These are phyloP conservation scores for Cairneyella variabilis DNA, from an alignment of 495 filamentous ascomycete genomes.

Conservation along the genomic window DNA sequence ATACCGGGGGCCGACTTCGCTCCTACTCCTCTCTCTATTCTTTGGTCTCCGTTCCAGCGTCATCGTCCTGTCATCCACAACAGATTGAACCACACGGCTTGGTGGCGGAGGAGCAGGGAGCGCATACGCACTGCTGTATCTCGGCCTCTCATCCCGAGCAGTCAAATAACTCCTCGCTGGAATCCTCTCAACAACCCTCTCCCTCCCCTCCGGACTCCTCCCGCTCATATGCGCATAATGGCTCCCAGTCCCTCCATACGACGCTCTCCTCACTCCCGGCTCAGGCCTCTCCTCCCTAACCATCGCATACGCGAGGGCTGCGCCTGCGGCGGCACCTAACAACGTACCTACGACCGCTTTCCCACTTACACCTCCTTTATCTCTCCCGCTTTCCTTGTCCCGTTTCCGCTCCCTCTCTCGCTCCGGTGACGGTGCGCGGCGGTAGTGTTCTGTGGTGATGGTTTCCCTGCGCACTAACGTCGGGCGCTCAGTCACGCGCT, in stretches of 20 bases:
- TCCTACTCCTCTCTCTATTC: slow-evolving; percentile 17
- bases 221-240: slow-evolving; percentile 3
- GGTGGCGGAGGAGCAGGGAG: slow-evolving; percentile 5
- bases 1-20: background rate
- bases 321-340: slow-evolving; percentile 72
- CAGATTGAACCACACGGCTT: too few relatives aligned
- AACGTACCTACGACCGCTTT: slow-evolving; percentile 50
- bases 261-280: background rate
- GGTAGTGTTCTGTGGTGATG: slow-evolving; percentile 17
- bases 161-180: slow-evolving; percentile 14
- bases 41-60: too few relatives aligned
- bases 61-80: too few relatives aligned
- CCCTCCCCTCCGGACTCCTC: background rate
- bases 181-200: slow-evolving; percentile 7
- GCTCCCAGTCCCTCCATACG: background rate
- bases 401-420: too few relatives aligned
- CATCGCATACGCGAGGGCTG: slow-evolving; percentile 73
- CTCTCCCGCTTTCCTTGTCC: background rate
- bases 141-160: background rate
- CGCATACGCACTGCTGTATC: slow-evolving; percentile 7
- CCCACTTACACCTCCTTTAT: slow-evolving; percentile 10
- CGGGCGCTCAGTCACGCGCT: background rate
- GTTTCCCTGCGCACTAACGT: slow-evolving; percentile 17
- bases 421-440: too few relatives aligned
- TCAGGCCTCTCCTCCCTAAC: slow-evolving; percentile 26